Base-by-base conservation (phyloP, 1,139 yeast genomes). In the Geotrichum fermentans region DNA sequence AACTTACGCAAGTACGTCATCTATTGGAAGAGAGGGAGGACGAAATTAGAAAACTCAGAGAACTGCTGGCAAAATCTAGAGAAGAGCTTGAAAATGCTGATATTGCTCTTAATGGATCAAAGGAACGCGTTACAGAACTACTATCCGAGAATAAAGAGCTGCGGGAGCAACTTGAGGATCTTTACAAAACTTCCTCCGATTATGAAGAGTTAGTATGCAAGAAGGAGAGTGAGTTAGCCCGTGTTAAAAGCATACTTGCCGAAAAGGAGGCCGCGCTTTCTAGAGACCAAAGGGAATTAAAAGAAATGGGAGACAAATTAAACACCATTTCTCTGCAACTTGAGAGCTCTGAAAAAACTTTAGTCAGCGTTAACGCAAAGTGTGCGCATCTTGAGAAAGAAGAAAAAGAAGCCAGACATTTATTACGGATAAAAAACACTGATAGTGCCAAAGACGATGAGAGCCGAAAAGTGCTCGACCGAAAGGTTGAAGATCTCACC, bases 81-180 rank as follows among this genome's bases (percentile, higher is more conserved):
- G 3, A 21, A 45, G 2, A 40, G 42, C 10, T 36, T 45, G 11
- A 57, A 60, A 58, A 66, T 10, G 55, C 69, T 26, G 71, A 61
- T n/a, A 26, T 22, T 16, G 18, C 10, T 34, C 67, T 65, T 50
- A 66, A 60, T 43, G 55, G 60, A 20, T 70, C 76, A 4, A 68
- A 67, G 54, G 61, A 71, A 49, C 72, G 74, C 43, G 61, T 77
- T 42, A 70, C 73, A 51, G 70, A 72, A 11, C 66, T 81, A 34
- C 67, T 75, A 10, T 64, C 62, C 6, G 85, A 79, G 56, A 82
- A 81, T 58, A 65, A 67, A 18, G 70, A 66, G 20, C 64, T 80
- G 21, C 61, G 71, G 50, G 54, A 61, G 40, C 67, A 73, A 62
- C 52, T 75, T 40, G 60, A 67, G 43, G 57, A 64, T 1, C 58